Percentiles rank a stretch among this genome's conserved stretches.
These are phyloP conservation scores for Dothideomycetes sp. DNA, from an alignment of 2,329 filamentous ascomycete species.

Conservation along the genomic window DNA sequence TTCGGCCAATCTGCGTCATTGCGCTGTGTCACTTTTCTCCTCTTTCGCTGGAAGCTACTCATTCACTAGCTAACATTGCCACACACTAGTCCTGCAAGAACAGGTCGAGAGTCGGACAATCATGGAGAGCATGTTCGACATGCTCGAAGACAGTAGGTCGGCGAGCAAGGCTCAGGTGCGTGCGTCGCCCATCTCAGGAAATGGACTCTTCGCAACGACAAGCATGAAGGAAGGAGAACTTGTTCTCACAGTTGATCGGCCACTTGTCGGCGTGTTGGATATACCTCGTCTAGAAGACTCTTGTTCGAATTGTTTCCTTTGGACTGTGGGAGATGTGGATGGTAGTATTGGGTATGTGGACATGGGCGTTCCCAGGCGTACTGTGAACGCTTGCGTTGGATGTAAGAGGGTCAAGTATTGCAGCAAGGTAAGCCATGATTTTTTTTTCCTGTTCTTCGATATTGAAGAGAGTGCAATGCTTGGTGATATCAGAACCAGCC, in stretches of 20 bases:
- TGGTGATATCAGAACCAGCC: background rate
- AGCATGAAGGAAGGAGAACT: conserved; percentile 37
- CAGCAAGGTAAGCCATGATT: conserved; percentile 35
- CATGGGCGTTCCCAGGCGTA: conserved; percentile 11
- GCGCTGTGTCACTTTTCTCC: no score
- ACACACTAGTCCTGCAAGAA: no score
- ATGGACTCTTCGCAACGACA: conserved; percentile 43
- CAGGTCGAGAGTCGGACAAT: no score
- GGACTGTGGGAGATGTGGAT: conserved; percentile 23
- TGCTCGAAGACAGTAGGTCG: no score
- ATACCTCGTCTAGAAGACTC: conserved; percentile 39
- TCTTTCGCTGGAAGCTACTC: no score
- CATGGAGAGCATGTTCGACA: no score
- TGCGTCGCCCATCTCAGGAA: conserved; percentile 26
- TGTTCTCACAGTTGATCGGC: conserved; percentile 38
- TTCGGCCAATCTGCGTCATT: no score
- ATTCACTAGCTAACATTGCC: no score
- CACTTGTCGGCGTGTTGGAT: conserved; percentile 45
- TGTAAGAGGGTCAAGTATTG: conserved; percentile 51
- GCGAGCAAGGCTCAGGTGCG: conserved; percentile 10
- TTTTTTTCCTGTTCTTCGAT: background rate
- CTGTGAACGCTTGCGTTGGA: conserved; percentile 44
- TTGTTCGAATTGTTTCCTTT: conserved; percentile 47
- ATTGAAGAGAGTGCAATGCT: background rate
- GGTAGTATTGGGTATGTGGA: conserved; percentile 10